Evolutionary conservation across 176 grass and related monocot genomes (phyloP), one percentile per base, ranked within the genome.

Genomic region (Avena insularis): DNA sequence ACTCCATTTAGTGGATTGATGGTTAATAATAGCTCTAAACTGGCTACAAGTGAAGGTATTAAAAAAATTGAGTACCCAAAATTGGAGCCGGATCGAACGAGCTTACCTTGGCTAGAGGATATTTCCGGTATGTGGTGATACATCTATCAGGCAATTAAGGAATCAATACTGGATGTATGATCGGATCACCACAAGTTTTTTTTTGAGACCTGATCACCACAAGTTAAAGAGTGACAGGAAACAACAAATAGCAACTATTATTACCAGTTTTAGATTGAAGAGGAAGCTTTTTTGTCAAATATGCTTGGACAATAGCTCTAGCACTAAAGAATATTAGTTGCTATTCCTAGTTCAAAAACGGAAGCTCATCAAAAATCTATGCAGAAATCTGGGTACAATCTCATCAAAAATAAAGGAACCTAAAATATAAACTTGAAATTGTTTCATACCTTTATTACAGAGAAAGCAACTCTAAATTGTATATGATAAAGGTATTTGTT

Each of bases 241-340:
- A 50, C 57, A 46, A 19, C 38, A 91, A 75, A 76, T 38, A 9
- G 8, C 38, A 64, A 68, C 43, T 78, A 20, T 3, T 43, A 49
- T 70, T 90, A 99, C 97, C 92, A 96, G 94, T 85, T 99, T 99
- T 76, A 99, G 89, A 93, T 99, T 96, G 76, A 25, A 93, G 59
- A 99, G 97, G 84, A 94, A 99, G 73, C 83, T 99, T 92, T 95
- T 99, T 17, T 25, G 97, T 99, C 56, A 99, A 89, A 86, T 99
- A 96, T 71, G 97, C 97, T 85, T 96, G 97, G 53, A 99, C 92
- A 81, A 99, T 99, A 75, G 97, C 92, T 93, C 97, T 94, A 83
- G 97, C 97, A 77, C 97, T 99, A 84, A 99, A 89, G 84, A 99
- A 99, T 71, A 99, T 76, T 67, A 99, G 87, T 86, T 99, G 97